Percentiles rank a stretch among this genome's conserved stretches.
phyloP scores from a whole-genome alignment of 148 eudicot genomes.

The Amaranthus hypochondriacus region DNA sequence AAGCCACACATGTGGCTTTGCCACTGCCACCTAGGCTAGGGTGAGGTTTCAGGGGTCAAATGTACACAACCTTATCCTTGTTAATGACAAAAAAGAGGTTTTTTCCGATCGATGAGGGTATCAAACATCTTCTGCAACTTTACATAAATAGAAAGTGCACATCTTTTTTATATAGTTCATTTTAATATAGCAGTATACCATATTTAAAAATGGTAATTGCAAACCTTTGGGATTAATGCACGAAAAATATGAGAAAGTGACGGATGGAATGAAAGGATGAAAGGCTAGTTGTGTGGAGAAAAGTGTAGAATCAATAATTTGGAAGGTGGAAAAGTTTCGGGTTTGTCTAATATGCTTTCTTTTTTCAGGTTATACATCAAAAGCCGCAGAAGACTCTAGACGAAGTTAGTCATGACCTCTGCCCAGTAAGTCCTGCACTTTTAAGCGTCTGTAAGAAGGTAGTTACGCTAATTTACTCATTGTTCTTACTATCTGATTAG shows the following conservation, averaged over 20 bases:
- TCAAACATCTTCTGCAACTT: too few species aligned
- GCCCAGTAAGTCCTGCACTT: constrained; percentile 59
- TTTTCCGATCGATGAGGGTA: too few species aligned
- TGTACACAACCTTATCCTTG: too few species aligned
- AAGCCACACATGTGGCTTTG: too few species aligned
- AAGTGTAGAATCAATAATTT: background rate
- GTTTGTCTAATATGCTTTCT: constrained; percentile 12
- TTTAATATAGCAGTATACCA: background rate
- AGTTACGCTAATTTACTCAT: constrained; percentile 8
- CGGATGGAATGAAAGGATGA: background rate
- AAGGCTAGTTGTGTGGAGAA: background rate
- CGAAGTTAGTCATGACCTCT: constrained; percentile 88
- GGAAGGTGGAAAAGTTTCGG: background rate
- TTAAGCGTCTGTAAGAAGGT: constrained; percentile 13
- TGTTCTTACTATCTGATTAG: constrained; percentile 20
- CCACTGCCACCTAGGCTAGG: too few species aligned
- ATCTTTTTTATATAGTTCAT: too few species aligned
- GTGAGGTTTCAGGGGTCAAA: too few species aligned
- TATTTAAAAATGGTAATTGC: background rate
- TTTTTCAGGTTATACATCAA: constrained; percentile 75
- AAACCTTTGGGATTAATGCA: background rate
- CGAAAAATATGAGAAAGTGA: background rate
- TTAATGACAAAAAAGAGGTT: too few species aligned
- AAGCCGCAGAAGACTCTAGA: constrained; percentile 82
- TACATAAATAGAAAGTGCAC: too few species aligned